Evolutionary conservation across 176 grass and related monocot genomes (phyloP).

Genomic region (Microstegium vimineum): DNA sequence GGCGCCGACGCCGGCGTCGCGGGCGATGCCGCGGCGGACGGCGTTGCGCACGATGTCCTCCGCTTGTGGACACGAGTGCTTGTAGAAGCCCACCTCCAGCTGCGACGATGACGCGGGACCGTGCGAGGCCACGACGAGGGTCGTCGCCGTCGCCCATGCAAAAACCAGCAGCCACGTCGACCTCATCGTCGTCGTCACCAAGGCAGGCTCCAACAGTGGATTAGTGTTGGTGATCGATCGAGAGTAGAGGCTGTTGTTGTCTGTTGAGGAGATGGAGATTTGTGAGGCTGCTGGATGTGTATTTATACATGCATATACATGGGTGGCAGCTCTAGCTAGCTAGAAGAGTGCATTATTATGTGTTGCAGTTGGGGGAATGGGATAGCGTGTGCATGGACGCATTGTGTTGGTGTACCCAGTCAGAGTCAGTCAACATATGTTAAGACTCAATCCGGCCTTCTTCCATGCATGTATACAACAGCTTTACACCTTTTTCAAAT

Average conservation of each 20-base stretch:
- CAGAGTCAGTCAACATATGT: no score
- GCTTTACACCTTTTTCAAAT: no score
- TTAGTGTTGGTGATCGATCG: background rate
- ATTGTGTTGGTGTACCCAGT: no score
- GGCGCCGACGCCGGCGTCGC: conserved; percentile 42
- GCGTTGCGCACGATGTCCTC: conserved; percentile 65
- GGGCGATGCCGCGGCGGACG: conserved; percentile 30
- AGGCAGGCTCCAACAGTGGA: no score
- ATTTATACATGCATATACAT: conserved; percentile 24
- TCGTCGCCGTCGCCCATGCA: background rate
- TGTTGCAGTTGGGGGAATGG: no score
- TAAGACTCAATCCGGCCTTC: no score
- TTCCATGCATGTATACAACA: no score
- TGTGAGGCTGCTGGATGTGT: background rate
- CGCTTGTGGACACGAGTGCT: conserved; percentile 44
- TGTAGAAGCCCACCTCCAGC: conserved; percentile 60
- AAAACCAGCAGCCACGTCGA: conserved; percentile 4
- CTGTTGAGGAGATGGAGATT: background rate
- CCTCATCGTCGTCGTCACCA: background rate
- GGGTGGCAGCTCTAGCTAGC: no score
- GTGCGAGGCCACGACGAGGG: background rate
- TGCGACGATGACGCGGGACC: no score
- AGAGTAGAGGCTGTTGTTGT: no score
- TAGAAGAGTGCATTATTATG: no score
- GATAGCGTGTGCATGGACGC: no score